These are phyloP conservation scores for Coprinellus micaceus DNA, from an alignment of 768 basidiomycete genomes.

Conservation along the genomic window DNA sequence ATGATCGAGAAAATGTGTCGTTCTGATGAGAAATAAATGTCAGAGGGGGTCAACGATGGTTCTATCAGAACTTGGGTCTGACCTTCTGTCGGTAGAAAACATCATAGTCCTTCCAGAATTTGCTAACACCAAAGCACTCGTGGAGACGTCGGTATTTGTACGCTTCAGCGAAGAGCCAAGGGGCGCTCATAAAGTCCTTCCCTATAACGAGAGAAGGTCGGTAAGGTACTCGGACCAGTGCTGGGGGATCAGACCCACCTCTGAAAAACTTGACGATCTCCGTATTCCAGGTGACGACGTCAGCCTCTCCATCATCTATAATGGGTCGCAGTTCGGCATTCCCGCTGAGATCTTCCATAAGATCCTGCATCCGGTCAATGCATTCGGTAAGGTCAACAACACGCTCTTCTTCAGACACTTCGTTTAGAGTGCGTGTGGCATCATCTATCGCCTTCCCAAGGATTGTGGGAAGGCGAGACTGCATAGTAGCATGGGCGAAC, in stretches of 20 bases:
- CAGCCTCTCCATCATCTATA: constrained; percentile 86
- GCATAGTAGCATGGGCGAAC: constrained; percentile 92
- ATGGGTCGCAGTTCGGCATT: constrained; percentile 85
- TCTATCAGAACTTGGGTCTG: background rate
- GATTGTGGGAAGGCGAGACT: constrained; percentile 89
- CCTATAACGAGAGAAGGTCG: constrained; percentile 34
- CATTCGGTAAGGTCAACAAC: constrained; percentile 82
- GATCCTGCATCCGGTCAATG: constrained; percentile 84
- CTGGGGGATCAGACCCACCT: constrained; percentile 38
- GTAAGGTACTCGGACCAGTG: background rate
- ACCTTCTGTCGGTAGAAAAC: constrained; percentile 95
- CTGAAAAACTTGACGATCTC: constrained; percentile 94
- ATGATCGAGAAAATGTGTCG: constrained; percentile 91
- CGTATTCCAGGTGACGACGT: constrained; percentile 95
- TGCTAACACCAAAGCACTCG: constrained; percentile 90
- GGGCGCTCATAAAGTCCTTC: constrained; percentile 92
- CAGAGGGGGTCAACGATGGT: background rate
- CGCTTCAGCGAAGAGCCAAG: constrained; percentile 97
- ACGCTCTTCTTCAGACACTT: constrained; percentile 75
- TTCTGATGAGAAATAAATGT: constrained; percentile 44
- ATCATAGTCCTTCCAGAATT: constrained; percentile 87
- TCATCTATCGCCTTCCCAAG: constrained; percentile 95
- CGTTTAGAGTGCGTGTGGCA: constrained; percentile 82
- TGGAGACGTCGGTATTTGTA: constrained; percentile 90
- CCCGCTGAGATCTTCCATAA: constrained; percentile 83